These are phyloP conservation scores for Nephelium lappaceum DNA, from an alignment of 345 rosid species.

Conservation along the genomic window DNA sequence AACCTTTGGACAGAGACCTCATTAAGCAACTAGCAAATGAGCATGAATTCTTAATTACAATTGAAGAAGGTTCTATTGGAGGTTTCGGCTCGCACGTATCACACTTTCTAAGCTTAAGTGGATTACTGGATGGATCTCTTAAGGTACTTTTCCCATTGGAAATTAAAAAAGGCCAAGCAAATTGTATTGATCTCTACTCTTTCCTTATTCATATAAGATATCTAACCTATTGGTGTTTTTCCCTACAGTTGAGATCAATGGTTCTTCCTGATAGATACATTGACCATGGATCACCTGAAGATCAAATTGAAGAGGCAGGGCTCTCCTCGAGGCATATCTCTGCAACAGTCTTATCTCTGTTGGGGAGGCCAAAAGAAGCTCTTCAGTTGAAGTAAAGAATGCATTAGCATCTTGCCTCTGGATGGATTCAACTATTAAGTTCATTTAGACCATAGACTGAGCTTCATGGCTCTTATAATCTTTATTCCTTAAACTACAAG, in stretches of 20 bases:
- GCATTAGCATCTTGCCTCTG: slow-evolving; percentile 9
- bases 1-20: slow-evolving; percentile 75
- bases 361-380: slow-evolving; percentile 65
- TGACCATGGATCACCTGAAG: slow-evolving; percentile 60
- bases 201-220: not conserved
- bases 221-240: slow-evolving; percentile 16
- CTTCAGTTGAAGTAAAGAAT: slow-evolving; percentile 39
- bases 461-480: not conserved
- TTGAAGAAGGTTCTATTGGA: slow-evolving; percentile 86
- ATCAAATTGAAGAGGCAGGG: slow-evolving; percentile 67
- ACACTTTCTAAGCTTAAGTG: slow-evolving; percentile 71
- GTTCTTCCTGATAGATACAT: slow-evolving; percentile 77
- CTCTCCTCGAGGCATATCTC: slow-evolving; percentile 62
- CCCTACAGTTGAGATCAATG: slow-evolving; percentile 64
- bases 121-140: slow-evolving; percentile 74
- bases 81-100: slow-evolving; percentile 89
- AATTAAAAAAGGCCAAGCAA: slow-evolving; percentile 9
- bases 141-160: slow-evolving; percentile 46
- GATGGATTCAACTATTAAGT: not conserved
- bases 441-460: slow-evolving; percentile 11
- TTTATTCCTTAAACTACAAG: not conserved
- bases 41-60: slow-evolving; percentile 75
- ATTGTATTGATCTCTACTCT: not conserved
- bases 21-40: slow-evolving; percentile 63
- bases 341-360: slow-evolving; percentile 59